A percentile compares a stretch with the other conserved stretches of the same genome.
phyloP scores from a whole-genome alignment of 768 basidiomycete genomes.

The Calocybe indica region DNA sequence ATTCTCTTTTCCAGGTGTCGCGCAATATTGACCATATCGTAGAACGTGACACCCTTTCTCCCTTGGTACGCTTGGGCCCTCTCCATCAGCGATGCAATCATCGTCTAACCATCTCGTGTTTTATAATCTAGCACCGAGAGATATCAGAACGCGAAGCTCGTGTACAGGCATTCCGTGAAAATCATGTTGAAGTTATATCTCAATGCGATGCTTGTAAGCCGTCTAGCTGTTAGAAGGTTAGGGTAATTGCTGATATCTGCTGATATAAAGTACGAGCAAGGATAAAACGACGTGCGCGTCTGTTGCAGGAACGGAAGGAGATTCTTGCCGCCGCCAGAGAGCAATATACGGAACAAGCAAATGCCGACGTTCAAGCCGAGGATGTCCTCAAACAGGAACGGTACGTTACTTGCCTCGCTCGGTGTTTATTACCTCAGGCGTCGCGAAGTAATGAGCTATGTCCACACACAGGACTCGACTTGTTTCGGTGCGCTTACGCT shows the following conservation, averaged over 20 bases:
- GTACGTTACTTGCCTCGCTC: conserved; percentile 15
- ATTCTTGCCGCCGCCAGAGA: conserved; percentile 37
- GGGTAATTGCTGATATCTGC: conserved; percentile 24
- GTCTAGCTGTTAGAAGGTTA: conserved; percentile 11
- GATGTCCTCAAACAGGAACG: conserved; percentile 31
- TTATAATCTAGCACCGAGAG: conserved; percentile 53
- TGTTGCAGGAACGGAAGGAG: conserved; percentile 29
- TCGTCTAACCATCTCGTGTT: conserved; percentile 4
- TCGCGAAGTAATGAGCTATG: neutral
- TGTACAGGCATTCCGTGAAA: conserved; percentile 42
- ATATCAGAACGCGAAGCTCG: conserved; percentile 57
- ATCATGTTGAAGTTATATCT: conserved; percentile 35
- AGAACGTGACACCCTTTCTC: conserved; percentile 29
- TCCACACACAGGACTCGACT: conserved; percentile 36
- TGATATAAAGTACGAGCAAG: conserved; percentile 30
- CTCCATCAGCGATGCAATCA: conserved; percentile 5
- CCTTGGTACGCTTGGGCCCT: conserved; percentile 32
- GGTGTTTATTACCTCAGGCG: conserved; percentile 5
- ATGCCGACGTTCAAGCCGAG: conserved; percentile 18
- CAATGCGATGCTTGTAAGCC: conserved; percentile 41
- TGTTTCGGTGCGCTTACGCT: conserved; percentile 37
- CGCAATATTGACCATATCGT: conserved; percentile 42
- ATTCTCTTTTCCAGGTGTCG: conserved; percentile 42
- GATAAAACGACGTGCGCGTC: neutral
- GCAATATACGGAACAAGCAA: conserved; percentile 26